Base-by-base conservation (phyloP, 305 asterid genomes). In the Withania somnifera region DNA sequence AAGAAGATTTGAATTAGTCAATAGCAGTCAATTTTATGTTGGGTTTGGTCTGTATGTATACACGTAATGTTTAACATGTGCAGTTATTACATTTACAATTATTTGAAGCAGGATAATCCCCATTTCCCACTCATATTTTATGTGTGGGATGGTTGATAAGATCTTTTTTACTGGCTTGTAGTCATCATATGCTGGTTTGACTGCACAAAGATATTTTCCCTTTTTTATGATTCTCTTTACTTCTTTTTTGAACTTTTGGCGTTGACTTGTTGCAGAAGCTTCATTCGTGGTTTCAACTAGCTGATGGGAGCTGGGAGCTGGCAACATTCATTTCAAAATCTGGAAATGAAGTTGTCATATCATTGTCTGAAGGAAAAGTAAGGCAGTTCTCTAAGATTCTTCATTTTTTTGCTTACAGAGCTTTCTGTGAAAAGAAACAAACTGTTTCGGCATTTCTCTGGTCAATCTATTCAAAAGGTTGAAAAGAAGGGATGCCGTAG, bases 301-400 rank as follows among this genome's bases (percentile, higher is more conserved):
- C 97, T 87, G 96, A 92, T 92, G 99, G 98, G 79, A 92, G 85
- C 84, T 97, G 99, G 99, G 97, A 93, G 90, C 95, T 97, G 82
- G 98, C 90, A 79, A 92, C 97, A 47, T 87, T 90, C 86, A 85
- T 97, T 84, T 91, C 87, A 82, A 89, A 92, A 66, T 85, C 90
- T 85, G 97, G 89, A 82, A 90, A 88, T 79, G 97, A 95, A 84
- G 90, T 94, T 75, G 83, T 93, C 83, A 86, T 97, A 86, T 83
- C 97, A 52, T 87, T 93, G 82, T 87, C 92, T 10, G 97, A 93
- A 83, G 98, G 91, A 85, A 91, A 93, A 88, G 99, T 97, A 87
- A 92, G 93, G n/a, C 52, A 8, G 20, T 81, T 64, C 36, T 32
- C 40, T 85, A 24, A 54, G 34, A 32, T 42, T 71, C 7, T 30